These are phyloP conservation scores for Fusarium begoniae DNA, from an alignment of 2,329 filamentous ascomycete genomes.

Conservation along the genomic window DNA sequence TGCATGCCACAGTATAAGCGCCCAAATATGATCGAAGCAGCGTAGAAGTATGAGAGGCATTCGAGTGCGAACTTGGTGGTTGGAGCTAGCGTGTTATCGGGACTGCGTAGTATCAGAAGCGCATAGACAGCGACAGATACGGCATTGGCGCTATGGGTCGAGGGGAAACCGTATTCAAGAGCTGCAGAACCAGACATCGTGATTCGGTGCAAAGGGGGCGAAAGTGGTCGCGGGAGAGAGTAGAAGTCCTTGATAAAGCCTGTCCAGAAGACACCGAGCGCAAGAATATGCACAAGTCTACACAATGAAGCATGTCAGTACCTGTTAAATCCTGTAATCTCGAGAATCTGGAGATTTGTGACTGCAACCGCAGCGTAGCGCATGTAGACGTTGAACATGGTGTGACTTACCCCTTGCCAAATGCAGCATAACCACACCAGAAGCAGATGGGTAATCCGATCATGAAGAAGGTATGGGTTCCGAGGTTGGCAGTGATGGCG, in stretches of 20 bases:
- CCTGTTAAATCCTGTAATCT: background rate
- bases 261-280: conserved; percentile 83
- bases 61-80: conserved; percentile 71
- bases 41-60: conserved; percentile 81
- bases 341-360: background rate
- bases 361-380: background rate
- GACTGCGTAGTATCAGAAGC: conserved; percentile 73
- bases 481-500: conserved; percentile 93
- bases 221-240: conserved; percentile 90
- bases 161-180: conserved; percentile 96
- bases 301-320: conserved; percentile 31
- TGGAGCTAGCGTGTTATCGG: conserved; percentile 69
- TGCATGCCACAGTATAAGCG: conserved; percentile 99
- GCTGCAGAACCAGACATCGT: conserved; percentile 97
- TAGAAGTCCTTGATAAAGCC: conserved; percentile 95
- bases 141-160: conserved; percentile 96
- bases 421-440: conserved; percentile 89
- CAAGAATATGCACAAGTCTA: conserved; percentile 78
- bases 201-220: conserved; percentile 90
- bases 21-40: conserved; percentile 87
- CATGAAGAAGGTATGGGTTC: conserved; percentile 99
- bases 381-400: conserved; percentile 1
- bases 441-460: conserved; percentile 92
- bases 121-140: conserved; percentile 92
- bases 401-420: conserved; percentile 82